A percentile compares a stretch with the other conserved stretches of the same genome.
Evolutionary conservation across 768 basidiomycete genomes (phyloP).

Genomic region (Harrya chromipes): DNA sequence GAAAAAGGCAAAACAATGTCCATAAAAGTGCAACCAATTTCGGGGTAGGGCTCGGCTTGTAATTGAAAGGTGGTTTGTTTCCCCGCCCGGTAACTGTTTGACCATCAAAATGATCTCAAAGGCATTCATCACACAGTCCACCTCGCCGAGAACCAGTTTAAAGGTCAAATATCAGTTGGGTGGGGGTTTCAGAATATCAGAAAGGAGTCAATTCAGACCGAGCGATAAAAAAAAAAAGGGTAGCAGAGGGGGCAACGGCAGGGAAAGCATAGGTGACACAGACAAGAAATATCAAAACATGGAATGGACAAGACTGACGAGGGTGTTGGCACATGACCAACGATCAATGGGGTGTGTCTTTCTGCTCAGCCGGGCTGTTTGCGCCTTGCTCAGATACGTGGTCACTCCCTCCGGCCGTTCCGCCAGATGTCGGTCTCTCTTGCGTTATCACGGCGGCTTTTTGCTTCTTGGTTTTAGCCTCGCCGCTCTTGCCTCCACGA

Average conservation of each 20-base stretch:
- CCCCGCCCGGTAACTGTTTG: slow-evolving; percentile 24
- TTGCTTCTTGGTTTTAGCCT: slow-evolving; percentile 32
- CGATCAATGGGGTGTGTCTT: slow-evolving; percentile 14
- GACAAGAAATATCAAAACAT: slow-evolving; percentile 12
- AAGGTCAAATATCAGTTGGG: slow-evolving; percentile 31
- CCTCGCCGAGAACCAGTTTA: slow-evolving; percentile 23
- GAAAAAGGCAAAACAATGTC: background rate
- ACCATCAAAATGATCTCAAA: slow-evolving; percentile 31
- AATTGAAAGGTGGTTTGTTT: slow-evolving; percentile 19
- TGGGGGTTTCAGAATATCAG: slow-evolving; percentile 16
- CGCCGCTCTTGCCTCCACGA: slow-evolving; percentile 29
- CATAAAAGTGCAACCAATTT: background rate
- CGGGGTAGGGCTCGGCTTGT: slow-evolving; percentile 7
- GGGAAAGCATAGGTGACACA: slow-evolving; percentile 8
- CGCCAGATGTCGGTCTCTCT: slow-evolving; percentile 23
- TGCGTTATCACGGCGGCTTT: slow-evolving; percentile 17
- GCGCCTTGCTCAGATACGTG: slow-evolving; percentile 22
- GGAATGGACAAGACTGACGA: slow-evolving; percentile 4
- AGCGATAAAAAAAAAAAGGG: slow-evolving; percentile 4
- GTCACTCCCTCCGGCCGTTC: slow-evolving; percentile 26
- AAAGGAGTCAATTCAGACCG: slow-evolving; percentile 24
- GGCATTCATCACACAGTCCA: slow-evolving; percentile 13
- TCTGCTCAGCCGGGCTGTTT: slow-evolving; percentile 25
- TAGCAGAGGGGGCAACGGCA: background rate
- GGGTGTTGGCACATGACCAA: background rate